Evolutionary conservation across 31 red algal species (phyloP), one percentile per base, ranked within the genome.

Genomic region (Odonthalia washingtoniensis): DNA sequence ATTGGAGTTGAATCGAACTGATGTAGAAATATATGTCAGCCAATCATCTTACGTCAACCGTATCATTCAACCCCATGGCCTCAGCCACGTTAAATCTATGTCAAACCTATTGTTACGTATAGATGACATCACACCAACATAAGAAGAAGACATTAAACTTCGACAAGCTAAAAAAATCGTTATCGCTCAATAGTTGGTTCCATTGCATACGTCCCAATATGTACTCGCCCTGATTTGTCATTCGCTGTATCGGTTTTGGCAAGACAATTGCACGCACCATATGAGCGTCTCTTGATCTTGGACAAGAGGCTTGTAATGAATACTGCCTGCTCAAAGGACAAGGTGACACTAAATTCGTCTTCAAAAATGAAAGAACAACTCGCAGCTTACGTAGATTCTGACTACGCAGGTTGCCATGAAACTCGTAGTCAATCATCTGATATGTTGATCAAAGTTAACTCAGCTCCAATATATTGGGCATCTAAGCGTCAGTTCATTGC

Each of bases 1-100:
- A 80, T 60, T 3, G 32, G 39, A 80, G 35, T 53, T 80, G 14
- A 70, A 70, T 26, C 66, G 9, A 9, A 21, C 28, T 36, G 66
- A 12, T 28, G 5, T 12, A 12, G 66, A 26, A 70, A 70, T 70
- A 12, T 18, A 28, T 28, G 28, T 70, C 12, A 9, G 66, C 12
- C 66, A 70, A 36, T 12, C 5, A 26, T 18, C 9, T 9, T 70
- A 70, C 66, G 28, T 70, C n/a, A 33, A 70, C 28, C 9, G 33
- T 6, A 70, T 70, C 9, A 6, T 70, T 26, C 9, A 70, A 70
- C 28, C 12, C 12, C 33, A 70, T 21, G 27, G 27, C 66, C 9
- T 70, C 6, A 12, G 12, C 28, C 9, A 70, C 36, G n/a, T 65
- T 17, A 82, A 63, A 57, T 21, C 49, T 21, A 21, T 57, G 9